Base-by-base conservation (phyloP, 305 asterid genomes). In the Plantago rigida region DNA sequence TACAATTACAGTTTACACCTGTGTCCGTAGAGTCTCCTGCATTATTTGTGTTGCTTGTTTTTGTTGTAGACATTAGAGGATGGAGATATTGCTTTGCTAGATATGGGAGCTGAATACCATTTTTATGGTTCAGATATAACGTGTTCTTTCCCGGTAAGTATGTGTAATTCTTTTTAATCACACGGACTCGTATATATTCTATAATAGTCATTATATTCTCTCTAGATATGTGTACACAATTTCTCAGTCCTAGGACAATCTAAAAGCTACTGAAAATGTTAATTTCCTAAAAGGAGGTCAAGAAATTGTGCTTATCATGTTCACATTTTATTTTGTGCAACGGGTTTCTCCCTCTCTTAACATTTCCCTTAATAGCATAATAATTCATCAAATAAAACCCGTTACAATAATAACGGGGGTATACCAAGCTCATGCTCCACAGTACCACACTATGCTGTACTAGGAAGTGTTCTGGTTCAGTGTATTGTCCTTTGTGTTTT, bases 91-190 rank as follows among this genome's bases (percentile, higher is more conserved):
- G 91, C 96, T 50, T 75, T 92, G 84, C 78, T 92, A 11, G 96
- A 92, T 68, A 88, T 92, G 98, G 98, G 98, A 80, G 96, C 96
- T 55, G 98, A 92, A 69, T 86, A 77, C 75, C 88, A 88, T 77
- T 92, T 80, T 79, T 92, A 92, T 79, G 96, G 96, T 78, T 84
- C 96, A 66, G 98, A 92, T 74, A 92, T 92, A 66, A 92, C 98
- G 52, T 88, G 96, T 69, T 88, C 98, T 57, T 92, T 82, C 74
- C 98, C 96, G 55, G 98, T 91, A 75, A 75, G 93, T 71, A 60
- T 68, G 48, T 36, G 5, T 56, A 56, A 51, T 29, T 45, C 57
- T 69, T 67, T 64, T 42, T 47, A 3, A 31, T 13, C 55, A 13
- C 73, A 8, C 4, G 10, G 44, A 36, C 1, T 31, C 39, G 1